Conservation (phyloP, 306 rosid genomes). For the Purshia tridentata region DNA sequence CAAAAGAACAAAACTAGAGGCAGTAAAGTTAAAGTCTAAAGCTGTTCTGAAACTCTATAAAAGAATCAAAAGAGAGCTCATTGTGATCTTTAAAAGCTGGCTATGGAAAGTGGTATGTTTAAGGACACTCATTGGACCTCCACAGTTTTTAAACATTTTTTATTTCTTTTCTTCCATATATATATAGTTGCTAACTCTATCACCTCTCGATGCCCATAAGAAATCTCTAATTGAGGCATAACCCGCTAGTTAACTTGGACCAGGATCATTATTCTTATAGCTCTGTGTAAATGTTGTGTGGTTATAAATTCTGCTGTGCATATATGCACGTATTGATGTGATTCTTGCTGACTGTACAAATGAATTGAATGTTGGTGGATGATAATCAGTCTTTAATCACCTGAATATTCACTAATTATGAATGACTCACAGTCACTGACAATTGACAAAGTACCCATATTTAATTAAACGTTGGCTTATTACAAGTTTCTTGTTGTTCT, state of each 20-base stretch:
- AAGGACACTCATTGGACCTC: not conserved
- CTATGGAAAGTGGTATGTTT: not conserved
- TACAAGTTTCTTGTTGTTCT: too few species aligned
- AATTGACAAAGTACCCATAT: too few species aligned
- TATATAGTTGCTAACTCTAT: not conserved
- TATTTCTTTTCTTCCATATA: not conserved
- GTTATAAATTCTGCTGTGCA: constrained; percentile 28
- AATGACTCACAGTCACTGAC: too few species aligned
- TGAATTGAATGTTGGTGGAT: too few species aligned
- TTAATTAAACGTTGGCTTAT: too few species aligned
- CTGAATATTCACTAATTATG: too few species aligned
- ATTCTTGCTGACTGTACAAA: not conserved
- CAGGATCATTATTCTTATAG: constrained; percentile 15
- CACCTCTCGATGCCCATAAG: not conserved
- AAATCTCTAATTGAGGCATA: not conserved
- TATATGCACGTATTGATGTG: constrained; percentile 27
- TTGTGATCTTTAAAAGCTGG: not conserved
- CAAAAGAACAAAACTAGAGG: too few species aligned
- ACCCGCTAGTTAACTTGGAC: not conserved
- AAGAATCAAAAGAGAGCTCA: not conserved
- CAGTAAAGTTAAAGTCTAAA: not conserved
- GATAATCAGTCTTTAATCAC: too few species aligned
- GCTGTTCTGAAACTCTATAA: not conserved
- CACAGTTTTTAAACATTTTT: not conserved
- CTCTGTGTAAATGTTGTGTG: constrained; percentile 14